A percentile compares a stretch with the other conserved stretches of the same genome.
phyloP scores from a whole-genome alignment of 176 grass and related monocot species.

The Oryza meridionalis region DNA sequence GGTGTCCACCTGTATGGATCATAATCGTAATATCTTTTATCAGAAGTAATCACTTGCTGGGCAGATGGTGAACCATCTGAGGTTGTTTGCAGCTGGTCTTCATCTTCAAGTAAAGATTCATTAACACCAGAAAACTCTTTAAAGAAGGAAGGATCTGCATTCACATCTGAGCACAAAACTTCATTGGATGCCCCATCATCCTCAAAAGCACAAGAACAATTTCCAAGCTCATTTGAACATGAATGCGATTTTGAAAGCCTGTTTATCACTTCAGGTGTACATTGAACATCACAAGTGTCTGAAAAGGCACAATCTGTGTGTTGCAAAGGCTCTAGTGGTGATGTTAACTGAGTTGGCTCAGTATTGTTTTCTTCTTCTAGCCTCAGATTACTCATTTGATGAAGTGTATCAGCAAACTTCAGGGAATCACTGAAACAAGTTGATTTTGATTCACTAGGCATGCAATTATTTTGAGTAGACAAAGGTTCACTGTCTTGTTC shows the following conservation, averaged over 20 bases:
- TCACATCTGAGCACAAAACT: conserved; percentile 42
- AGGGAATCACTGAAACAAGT: conserved; percentile 40
- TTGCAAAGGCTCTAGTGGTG: conserved; percentile 13
- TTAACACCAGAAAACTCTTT: conserved; percentile 61
- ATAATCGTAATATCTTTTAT: conserved; percentile 44
- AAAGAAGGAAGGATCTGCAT: conserved; percentile 71
- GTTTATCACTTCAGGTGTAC: conserved; percentile 37
- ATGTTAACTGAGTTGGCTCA: conserved; percentile 15
- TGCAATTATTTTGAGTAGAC: conserved; percentile 31
- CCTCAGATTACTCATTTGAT: conserved; percentile 43
- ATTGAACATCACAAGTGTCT: conserved; percentile 30
- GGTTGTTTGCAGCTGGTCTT: conserved; percentile 28
- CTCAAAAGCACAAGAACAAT: conserved; percentile 24
- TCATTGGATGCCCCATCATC: conserved; percentile 35
- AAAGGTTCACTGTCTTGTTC: conserved; percentile 27
- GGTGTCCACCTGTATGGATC: conserved; percentile 80
- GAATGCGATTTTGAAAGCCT: conserved; percentile 30
- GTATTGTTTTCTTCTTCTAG: conserved; percentile 37
- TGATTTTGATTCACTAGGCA: conserved; percentile 17
- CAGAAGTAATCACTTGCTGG: conserved; percentile 24
- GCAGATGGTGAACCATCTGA: conserved; percentile 34
- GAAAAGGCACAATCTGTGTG: conserved; percentile 40
- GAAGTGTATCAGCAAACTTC: conserved; percentile 34
- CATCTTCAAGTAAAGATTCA: conserved; percentile 33
- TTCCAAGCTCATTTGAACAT: conserved; percentile 25